phyloP scores from a whole-genome alignment of 768 basidiomycete species.

The Tricholoma bakamatsutake region DNA sequence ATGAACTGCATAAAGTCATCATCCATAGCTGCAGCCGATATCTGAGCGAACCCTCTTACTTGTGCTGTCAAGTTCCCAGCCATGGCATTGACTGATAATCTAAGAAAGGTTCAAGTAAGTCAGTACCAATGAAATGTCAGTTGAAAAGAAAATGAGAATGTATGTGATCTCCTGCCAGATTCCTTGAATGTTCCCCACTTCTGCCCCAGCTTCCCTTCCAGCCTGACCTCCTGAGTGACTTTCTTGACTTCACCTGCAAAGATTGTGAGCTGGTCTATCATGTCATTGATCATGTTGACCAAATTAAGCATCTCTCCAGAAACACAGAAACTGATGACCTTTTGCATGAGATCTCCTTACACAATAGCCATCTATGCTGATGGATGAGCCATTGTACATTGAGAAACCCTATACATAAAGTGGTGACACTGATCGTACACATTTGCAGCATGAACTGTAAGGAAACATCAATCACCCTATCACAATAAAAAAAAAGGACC shows the following conservation, averaged over 20 bases:
- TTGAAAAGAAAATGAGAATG: too few species aligned
- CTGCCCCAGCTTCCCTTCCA: too few species aligned
- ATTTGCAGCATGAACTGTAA: constrained; percentile 84
- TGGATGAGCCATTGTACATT: neutral
- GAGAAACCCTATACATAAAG: constrained; percentile 18
- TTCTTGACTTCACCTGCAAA: constrained; percentile 73
- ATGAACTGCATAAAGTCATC: too few species aligned
- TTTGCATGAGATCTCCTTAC: constrained; percentile 86
- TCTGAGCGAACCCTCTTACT: too few species aligned
- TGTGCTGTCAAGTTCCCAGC: too few species aligned
- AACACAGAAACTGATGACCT: constrained; percentile 87
- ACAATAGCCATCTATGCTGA: constrained; percentile 70
- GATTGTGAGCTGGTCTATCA: constrained; percentile 53
- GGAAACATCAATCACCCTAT: too few species aligned
- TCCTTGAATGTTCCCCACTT: too few species aligned
- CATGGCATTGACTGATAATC: too few species aligned
- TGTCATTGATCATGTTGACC: constrained; percentile 95
- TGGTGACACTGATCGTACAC: constrained; percentile 87
- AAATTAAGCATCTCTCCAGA: constrained; percentile 92
- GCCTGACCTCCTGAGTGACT: constrained; percentile 95
- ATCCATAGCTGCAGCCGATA: too few species aligned
- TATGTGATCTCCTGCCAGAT: too few species aligned
- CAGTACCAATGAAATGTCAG: too few species aligned
- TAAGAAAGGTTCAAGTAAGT: too few species aligned
- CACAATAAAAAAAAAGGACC: neutral